A percentile compares a stretch with the other conserved stretches of the same genome.
Evolutionary conservation across 371 early-diverging fungal species (phyloP).

Genomic region (Mucor lusitanicus): DNA sequence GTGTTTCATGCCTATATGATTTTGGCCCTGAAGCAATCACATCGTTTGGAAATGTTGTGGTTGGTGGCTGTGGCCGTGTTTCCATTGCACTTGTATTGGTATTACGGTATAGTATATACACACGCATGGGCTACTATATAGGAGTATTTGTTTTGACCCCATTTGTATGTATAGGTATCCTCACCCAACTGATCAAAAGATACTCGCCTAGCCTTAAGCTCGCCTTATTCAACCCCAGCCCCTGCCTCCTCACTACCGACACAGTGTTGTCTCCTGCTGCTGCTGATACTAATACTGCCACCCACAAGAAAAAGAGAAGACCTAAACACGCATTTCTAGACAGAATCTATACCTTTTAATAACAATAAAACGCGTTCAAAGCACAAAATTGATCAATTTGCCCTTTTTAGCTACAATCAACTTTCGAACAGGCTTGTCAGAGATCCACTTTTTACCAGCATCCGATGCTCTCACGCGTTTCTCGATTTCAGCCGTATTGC

Average conservation of each 20-base stretch:
- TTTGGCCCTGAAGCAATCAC: conserved; percentile 17
- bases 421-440: conserved; percentile 55
- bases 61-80: conserved; percentile 25
- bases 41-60: conserved; percentile 24
- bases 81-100: conserved; percentile 51
- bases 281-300: no score
- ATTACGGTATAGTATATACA: conserved; percentile 36
- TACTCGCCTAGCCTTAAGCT: neutral
- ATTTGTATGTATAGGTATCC: neutral
- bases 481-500: conserved; percentile 44
- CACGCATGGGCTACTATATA: neutral
- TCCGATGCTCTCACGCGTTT: conserved; percentile 45
- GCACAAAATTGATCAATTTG: conserved; percentile 77
- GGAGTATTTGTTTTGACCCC: no score
- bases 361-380: conserved; percentile 18
- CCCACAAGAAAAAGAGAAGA: neutral
- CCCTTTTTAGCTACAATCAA: conserved; percentile 76
- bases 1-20: conserved; percentile 50
- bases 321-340: conserved; percentile 19
- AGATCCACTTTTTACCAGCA: conserved; percentile 61
- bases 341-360: conserved; percentile 24
- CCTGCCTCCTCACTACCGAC: neutral
- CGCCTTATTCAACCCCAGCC: neutral
- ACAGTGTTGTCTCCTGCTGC: neutral
- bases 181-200: conserved; percentile 7